Evolutionary conservation across 495 filamentous ascomycete species (phyloP), one percentile per base, ranked within the genome.

Genomic region (Hypoxylon intermedium): DNA sequence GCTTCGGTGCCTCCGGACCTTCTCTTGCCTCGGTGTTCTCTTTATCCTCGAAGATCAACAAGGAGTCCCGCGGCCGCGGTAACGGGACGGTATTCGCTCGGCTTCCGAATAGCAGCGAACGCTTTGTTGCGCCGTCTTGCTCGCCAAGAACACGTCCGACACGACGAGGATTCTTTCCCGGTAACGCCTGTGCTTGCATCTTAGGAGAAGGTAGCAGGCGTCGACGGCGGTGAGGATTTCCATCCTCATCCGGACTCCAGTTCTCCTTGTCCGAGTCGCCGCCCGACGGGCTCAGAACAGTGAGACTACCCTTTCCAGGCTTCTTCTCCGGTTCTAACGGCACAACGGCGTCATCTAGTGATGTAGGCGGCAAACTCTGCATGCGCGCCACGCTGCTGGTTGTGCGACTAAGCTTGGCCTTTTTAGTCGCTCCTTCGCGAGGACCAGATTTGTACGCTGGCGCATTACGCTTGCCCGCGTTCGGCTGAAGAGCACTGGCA

Each of bases 251-350:
- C 49, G 80, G 62, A 43, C 87, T 82, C 90, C 90, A 94, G 70
- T 97, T 97, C 75, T 97, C 93, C 71, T 97, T 97, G 67, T 97
- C 93, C 1, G 91, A 95, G 48, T 96, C 93, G 33, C 87, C 59
- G 30, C 71, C 74, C 1, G 71, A 70, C 0, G 68, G 63, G 26
- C 68, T 68, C 7, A 69, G 36, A 18, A 71, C 60, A 23, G 60
- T 55, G n/a, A 70, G 53, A 15, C 72, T 68, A 80, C 54, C 64
- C 57, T 74, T 86, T 59, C 70, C 69, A 0, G 51, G 56, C 21
- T 68, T 66, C 20, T 76, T 69, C 20, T 46, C 68, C n/a, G 65
- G 54, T 5, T 72, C 70, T 11, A 65, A 19, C 18, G 21, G 24
- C 61, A 56, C 28, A 9, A 28, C 23, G 38, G 13, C 44, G 28